Evolutionary conservation across 495 filamentous ascomycete species (phyloP).

Genomic region (Opeltia flavorubescens): DNA sequence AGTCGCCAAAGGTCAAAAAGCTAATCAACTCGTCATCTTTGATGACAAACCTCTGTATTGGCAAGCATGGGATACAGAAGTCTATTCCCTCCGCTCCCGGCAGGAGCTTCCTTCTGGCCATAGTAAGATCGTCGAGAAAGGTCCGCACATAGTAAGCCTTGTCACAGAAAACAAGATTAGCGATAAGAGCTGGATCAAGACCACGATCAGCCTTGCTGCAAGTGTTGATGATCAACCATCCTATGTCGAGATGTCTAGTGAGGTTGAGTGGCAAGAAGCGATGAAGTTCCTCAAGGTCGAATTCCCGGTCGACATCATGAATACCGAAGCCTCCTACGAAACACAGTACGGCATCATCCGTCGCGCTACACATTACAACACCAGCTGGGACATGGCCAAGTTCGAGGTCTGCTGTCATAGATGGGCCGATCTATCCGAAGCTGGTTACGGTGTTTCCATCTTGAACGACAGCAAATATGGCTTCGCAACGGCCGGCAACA

Average conservation of each 20-base stretch:
- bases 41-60: slow-evolving; percentile 97
- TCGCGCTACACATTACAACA: slow-evolving; percentile 92
- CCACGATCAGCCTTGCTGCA: slow-evolving; percentile 66
- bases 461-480: slow-evolving; percentile 96
- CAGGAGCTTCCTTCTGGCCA: slow-evolving; percentile 51
- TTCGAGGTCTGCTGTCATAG: slow-evolving; percentile 98
- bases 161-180: slow-evolving; percentile 74
- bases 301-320: slow-evolving; percentile 84
- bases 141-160: slow-evolving; percentile 62
- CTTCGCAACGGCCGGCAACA: slow-evolving; percentile 78
- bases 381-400: slow-evolving; percentile 97
- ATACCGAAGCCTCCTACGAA: slow-evolving; percentile 91
- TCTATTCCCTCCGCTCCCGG: slow-evolving; percentile 82
- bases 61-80: slow-evolving; percentile 98
- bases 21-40: slow-evolving; percentile 86
- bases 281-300: slow-evolving; percentile 99
- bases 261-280: slow-evolving; percentile 84
- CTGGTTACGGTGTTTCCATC: slow-evolving; percentile 83
- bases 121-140: slow-evolving; percentile 58
- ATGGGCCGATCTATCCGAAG: slow-evolving; percentile 90
- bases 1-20: slow-evolving; percentile 63
- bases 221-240: slow-evolving; percentile 47
- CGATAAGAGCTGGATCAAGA: slow-evolving; percentile 74
- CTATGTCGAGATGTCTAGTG: slow-evolving; percentile 62
- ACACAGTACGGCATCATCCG: slow-evolving; percentile 82